Base-by-base conservation (phyloP, 352 stramenopile genomes). In the Albugo laibachii region DNA sequence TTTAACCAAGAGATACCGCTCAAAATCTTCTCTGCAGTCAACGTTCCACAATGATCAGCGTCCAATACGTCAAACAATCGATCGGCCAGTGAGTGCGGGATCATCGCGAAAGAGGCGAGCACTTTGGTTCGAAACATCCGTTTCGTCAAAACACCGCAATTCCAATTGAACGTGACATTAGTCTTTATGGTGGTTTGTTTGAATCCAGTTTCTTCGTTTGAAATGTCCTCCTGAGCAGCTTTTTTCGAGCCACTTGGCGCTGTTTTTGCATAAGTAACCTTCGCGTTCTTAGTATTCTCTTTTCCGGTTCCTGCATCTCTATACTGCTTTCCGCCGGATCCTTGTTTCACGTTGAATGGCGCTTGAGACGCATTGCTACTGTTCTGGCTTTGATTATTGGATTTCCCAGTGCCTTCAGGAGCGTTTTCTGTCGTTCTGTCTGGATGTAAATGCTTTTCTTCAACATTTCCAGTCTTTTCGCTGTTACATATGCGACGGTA, bases 41-140 rank as follows among this genome's bases (percentile, higher is more conserved):
- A 45, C 16, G 59, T 83, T 41, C 86, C 45, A 42, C 79, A 63
- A n/a, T 58, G 58, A 20, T 57, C 66, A n/a, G 81, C 65, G 50
- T 92, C 75, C 39, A 92, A 66, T 43, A 92, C 78, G 40, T 85
- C 71, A 50, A 88, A 92, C 40, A 92, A 45, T 36, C 78, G 72
- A 52, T 92, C 78, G 24, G 70, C 67, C n/a, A 92, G 58, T 45
- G 78, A 79, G 52, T 81, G 65, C 27, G 78, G 78, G 38, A 92
- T 81, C 58, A 85, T 65, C 13, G 73, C 63, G 49, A 88, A 92
- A 35, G 69, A 61, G 24, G 68, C 65, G 13, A 92, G 60, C 19
- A 92, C 52, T 52, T 88, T 88, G 45, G 59, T 65, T n/a, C 78
- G 75, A 42, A 92, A 92, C 36, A 74, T 46, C 42, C 83, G 82